These are phyloP conservation scores for Plasmodium malariae DNA, from an alignment of 169 alveolate genomes.

Conservation along the genomic window DNA sequence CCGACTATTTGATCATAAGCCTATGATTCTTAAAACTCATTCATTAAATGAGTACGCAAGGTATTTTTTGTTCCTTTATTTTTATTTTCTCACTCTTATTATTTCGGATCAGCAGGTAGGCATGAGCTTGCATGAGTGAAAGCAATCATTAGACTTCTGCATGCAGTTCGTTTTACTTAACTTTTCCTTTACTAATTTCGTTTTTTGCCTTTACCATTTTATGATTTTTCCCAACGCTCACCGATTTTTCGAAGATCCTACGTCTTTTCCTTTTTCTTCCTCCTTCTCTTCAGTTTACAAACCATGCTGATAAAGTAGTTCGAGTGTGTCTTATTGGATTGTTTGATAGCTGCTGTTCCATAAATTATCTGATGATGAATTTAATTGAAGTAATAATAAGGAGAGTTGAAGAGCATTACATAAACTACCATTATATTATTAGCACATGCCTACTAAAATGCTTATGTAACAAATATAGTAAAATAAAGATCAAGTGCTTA, in stretches of 20 bases:
- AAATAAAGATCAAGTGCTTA: constrained; percentile 45
- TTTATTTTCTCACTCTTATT: constrained; percentile 11
- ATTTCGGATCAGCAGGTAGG: constrained; percentile 32
- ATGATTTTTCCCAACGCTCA: too few relatives aligned
- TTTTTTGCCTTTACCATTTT: too few relatives aligned
- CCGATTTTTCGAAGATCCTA: too few relatives aligned
- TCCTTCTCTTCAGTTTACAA: constrained; percentile 40
- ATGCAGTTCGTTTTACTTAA: too few relatives aligned
- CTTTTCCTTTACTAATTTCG: too few relatives aligned
- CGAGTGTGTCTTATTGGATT: constrained; percentile 41
- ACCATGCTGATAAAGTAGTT: constrained; percentile 23
- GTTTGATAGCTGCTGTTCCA: constrained; percentile 31
- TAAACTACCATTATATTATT: constrained; percentile 45
- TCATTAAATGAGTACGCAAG: constrained; percentile 24
- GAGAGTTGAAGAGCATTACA: constrained; percentile 21
- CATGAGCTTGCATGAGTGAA: background rate
- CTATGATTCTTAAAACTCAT: constrained; percentile 39
- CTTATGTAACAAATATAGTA: constrained; percentile 57
- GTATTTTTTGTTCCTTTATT: constrained; percentile 40
- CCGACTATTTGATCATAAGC: constrained; percentile 57
- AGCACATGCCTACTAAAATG: constrained; percentile 44
- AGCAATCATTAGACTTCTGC: too few relatives aligned
- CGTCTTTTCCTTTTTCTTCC: too few relatives aligned
- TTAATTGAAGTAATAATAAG: constrained; percentile 29
- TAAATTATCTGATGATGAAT: constrained; percentile 55